phyloP scores from a whole-genome alignment of 108 stramenopile species.

The Cyclostephanos tholiformis region DNA sequence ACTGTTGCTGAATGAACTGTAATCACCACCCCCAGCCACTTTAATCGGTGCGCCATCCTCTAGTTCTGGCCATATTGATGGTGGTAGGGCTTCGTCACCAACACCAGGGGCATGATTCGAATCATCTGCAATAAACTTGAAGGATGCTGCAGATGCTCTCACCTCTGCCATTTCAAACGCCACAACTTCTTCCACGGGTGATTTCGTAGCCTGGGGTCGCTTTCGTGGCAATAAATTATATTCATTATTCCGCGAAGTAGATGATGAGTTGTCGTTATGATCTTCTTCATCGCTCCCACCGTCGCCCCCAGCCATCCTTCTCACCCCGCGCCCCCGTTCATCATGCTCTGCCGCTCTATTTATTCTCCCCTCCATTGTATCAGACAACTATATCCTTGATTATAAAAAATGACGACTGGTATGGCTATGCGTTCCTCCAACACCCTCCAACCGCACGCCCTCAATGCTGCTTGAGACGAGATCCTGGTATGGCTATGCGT shows the following conservation, averaged over 20 bases:
- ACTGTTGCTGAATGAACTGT: background rate
- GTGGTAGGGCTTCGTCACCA: background rate
- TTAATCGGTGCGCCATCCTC: background rate
- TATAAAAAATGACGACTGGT: background rate
- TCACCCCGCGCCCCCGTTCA: background rate
- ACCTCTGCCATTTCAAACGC: background rate
- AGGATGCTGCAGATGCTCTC: background rate
- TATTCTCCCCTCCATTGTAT: background rate
- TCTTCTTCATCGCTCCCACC: background rate
- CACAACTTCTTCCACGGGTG: background rate
- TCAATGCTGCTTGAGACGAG: too few relatives aligned
- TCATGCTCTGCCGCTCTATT: background rate
- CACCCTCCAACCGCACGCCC: too few relatives aligned
- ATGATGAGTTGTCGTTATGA: background rate
- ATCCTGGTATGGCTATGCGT: too few relatives aligned
- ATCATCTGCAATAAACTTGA: background rate
- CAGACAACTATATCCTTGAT: background rate
- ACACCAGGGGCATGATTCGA: background rate
- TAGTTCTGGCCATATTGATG: background rate
- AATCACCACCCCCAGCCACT: background rate
- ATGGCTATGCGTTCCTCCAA: too few relatives aligned
- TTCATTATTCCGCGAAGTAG: background rate
- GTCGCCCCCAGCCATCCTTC: background rate
- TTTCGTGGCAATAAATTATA: background rate
- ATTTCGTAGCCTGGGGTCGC: slow-evolving; percentile 6